Evolutionary conservation across 306 rosid species (phyloP).

Genomic region (Hippophae gyantsensis): DNA sequence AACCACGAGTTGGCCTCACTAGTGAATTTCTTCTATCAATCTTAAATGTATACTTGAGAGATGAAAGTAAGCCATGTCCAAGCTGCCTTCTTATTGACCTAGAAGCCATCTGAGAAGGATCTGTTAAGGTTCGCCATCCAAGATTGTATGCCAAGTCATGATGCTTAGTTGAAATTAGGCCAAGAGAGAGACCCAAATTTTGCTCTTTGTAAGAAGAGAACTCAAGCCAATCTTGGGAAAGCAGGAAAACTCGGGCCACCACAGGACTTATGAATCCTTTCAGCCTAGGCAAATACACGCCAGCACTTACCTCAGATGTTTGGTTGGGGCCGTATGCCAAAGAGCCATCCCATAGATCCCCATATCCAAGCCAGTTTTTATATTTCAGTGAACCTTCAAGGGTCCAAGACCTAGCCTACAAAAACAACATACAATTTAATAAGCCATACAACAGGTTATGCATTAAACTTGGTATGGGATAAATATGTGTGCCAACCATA

Average conservation of each 20-base stretch:
- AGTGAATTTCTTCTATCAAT: slow-evolving; percentile 76
- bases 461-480: not conserved
- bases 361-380: slow-evolving; percentile 85
- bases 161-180: slow-evolving; percentile 57
- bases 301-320: slow-evolving; percentile 74
- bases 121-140: slow-evolving; percentile 94
- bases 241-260: slow-evolving; percentile 56
- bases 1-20: slow-evolving; percentile 70
- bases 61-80: slow-evolving; percentile 83
- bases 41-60: slow-evolving; percentile 74
- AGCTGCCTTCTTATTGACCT: slow-evolving; percentile 94
- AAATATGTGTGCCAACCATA: not conserved
- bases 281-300: slow-evolving; percentile 66
- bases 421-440: slow-evolving; percentile 27
- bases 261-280: slow-evolving; percentile 56
- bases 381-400: slow-evolving; percentile 71
- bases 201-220: slow-evolving; percentile 88
- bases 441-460: not conserved
- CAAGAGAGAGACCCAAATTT: slow-evolving; percentile 66
- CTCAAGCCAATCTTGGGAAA: slow-evolving; percentile 93
- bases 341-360: slow-evolving; percentile 91
- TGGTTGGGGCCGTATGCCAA: slow-evolving; percentile 80
- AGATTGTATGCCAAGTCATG: slow-evolving; percentile 83
- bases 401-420: slow-evolving; percentile 86
- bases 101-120: slow-evolving; percentile 83